Evolutionary conservation across 805 yeast genomes (phyloP).

Genomic region (Ogataea methanolica): DNA sequence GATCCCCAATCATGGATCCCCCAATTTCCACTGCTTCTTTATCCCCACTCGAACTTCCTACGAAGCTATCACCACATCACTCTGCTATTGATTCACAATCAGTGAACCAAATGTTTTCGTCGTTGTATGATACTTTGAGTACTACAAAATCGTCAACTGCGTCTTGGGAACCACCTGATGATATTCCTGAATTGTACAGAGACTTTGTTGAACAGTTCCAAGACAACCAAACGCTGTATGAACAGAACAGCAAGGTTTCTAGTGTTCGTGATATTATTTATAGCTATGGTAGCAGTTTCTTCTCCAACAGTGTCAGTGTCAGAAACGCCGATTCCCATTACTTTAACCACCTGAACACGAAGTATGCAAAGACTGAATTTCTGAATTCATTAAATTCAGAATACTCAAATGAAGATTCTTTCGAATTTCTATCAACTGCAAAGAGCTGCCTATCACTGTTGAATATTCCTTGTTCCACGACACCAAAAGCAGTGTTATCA

Average conservation of each 20-base stretch:
- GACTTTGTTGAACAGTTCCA: neutral
- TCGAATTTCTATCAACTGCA: too few species aligned
- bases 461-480: too few species aligned
- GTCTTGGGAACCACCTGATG: conserved; percentile 6
- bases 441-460: too few species aligned
- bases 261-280: neutral
- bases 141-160: conserved; percentile 21
- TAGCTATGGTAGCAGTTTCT: too few species aligned
- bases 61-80: neutral
- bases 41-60: neutral
- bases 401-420: neutral
- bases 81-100: conserved; percentile 12
- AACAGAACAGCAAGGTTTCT: too few species aligned
- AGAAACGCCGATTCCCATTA: too few species aligned
- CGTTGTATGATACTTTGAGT: conserved; percentile 15
- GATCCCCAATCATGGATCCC: neutral
- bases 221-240: too few species aligned
- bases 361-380: neutral
- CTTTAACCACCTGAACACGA: neutral
- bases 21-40: neutral
- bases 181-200: conserved; percentile 4
- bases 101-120: conserved; percentile 23
- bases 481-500: neutral
- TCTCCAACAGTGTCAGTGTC: too few species aligned
- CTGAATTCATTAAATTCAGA: too few species aligned